Percentiles rank a stretch among this genome's conserved stretches.
phyloP scores from a whole-genome alignment of 805 yeast species.

The Isabelozyma rhagii region DNA sequence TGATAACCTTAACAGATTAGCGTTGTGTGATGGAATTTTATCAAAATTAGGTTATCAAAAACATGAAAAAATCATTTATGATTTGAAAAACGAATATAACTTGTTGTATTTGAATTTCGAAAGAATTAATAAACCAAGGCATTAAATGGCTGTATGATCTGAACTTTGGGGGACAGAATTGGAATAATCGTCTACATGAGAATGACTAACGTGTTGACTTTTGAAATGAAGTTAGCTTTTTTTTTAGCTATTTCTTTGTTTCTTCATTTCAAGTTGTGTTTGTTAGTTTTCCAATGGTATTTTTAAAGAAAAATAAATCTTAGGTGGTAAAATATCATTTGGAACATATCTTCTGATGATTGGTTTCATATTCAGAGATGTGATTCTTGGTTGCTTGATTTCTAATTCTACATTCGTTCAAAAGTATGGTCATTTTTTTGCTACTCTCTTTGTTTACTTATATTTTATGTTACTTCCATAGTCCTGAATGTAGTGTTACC shows the following conservation, averaged over 20 bases:
- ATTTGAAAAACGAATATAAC: slow-evolving; percentile 65
- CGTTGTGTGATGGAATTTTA: slow-evolving; percentile 21
- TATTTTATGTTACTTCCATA: too few species aligned
- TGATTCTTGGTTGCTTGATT: background rate
- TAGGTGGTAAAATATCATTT: background rate
- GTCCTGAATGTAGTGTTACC: background rate
- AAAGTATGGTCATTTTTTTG: background rate
- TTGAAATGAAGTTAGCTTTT: background rate
- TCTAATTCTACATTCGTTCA: background rate
- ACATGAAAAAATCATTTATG: slow-evolving; percentile 69
- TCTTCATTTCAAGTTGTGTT: background rate
- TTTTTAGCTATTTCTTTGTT: background rate
- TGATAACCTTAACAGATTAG: slow-evolving; percentile 8
- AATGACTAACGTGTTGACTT: background rate
- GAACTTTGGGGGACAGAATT: background rate
- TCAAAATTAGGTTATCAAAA: slow-evolving; percentile 49
- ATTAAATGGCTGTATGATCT: background rate
- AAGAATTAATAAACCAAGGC: slow-evolving; percentile 11
- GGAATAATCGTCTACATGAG: background rate
- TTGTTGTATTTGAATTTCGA: slow-evolving; percentile 69
- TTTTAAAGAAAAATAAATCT: background rate
- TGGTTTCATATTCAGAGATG: background rate
- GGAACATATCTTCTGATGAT: background rate
- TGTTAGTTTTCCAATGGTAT: background rate
- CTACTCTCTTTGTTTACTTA: background rate